These are phyloP conservation scores for Clonostachys byssicola DNA, from an alignment of 2,329 filamentous ascomycete genomes.

Conservation along the genomic window DNA sequence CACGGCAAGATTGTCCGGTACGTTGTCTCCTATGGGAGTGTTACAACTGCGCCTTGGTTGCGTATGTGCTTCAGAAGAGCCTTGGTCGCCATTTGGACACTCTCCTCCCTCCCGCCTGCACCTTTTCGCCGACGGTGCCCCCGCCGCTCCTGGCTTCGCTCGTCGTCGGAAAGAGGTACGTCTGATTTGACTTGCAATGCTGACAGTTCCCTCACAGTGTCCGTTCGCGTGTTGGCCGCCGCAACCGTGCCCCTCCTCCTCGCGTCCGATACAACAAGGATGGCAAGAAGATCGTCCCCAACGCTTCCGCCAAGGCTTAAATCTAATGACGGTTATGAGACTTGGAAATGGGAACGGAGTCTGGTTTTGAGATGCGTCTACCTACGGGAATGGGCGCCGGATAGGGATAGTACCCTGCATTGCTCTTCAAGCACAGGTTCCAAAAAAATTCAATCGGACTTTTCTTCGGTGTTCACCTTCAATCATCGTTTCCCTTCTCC, in stretches of 20 bases:
- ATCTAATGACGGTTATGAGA: slow-evolving; percentile 3
- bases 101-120: background rate
- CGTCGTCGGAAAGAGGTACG: slow-evolving; percentile 13
- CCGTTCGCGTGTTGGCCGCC: slow-evolving; percentile 91
- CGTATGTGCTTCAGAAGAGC: slow-evolving; percentile 53
- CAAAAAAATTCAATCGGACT: background rate
- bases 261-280: slow-evolving; percentile 99
- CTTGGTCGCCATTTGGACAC: slow-evolving; percentile 48
- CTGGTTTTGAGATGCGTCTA: background rate
- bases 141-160: background rate
- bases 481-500: too few relatives aligned
- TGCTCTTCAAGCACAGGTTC: background rate
- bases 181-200: slow-evolving; percentile 17
- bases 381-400: background rate
- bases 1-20: slow-evolving; percentile 99
- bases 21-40: slow-evolving; percentile 56
- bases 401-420: slow-evolving; percentile 1
- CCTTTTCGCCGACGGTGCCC: background rate
- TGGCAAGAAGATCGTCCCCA: slow-evolving; percentile 98
- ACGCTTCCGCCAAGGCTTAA: slow-evolving; percentile 36
- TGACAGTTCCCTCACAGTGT: slow-evolving; percentile 63
- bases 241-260: slow-evolving; percentile 97
- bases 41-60: slow-evolving; percentile 49
- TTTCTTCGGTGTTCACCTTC: too few relatives aligned
- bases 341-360: background rate